Percentiles rank a stretch among this genome's conserved stretches.
These are phyloP conservation scores for Cerrena zonata DNA, from an alignment of 1,284 basidiomycete species.

Conservation along the genomic window DNA sequence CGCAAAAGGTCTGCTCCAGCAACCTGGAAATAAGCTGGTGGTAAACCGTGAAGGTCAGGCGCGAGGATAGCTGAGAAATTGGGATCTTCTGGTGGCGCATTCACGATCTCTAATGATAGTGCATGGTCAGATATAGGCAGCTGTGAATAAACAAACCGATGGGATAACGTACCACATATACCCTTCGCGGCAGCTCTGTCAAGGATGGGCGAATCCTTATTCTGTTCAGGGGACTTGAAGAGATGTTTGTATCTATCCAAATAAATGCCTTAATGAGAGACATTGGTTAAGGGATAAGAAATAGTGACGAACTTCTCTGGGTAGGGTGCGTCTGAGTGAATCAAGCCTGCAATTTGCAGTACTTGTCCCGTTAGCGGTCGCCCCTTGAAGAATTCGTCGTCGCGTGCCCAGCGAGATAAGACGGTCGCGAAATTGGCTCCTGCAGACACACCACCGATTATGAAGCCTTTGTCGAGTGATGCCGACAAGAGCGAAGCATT, in stretches of 20 bases:
- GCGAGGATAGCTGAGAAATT: not conserved
- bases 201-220: not conserved
- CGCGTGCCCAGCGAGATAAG: not conserved
- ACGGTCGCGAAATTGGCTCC: constrained; percentile 1
- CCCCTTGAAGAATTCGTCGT: constrained; percentile 5
- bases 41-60: not conserved
- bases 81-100: not conserved
- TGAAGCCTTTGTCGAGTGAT: not conserved
- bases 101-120: not conserved
- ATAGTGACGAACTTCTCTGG: not conserved
- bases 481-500: not conserved
- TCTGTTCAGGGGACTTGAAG: not conserved
- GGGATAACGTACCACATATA: not conserved
- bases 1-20: not conserved
- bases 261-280: not conserved
- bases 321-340: not conserved
- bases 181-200: not conserved
- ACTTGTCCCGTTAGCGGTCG: not conserved
- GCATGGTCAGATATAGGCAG: not conserved
- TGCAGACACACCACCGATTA: constrained; percentile 1
- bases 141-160: not conserved
- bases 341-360: not conserved
- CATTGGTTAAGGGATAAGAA: not conserved
- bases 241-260: not conserved
- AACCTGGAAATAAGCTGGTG: constrained; percentile 2